Percentiles rank a stretch among this genome's conserved stretches.
These are phyloP conservation scores for Boletus fagicola DNA, from an alignment of 768 basidiomycete species.

Conservation along the genomic window DNA sequence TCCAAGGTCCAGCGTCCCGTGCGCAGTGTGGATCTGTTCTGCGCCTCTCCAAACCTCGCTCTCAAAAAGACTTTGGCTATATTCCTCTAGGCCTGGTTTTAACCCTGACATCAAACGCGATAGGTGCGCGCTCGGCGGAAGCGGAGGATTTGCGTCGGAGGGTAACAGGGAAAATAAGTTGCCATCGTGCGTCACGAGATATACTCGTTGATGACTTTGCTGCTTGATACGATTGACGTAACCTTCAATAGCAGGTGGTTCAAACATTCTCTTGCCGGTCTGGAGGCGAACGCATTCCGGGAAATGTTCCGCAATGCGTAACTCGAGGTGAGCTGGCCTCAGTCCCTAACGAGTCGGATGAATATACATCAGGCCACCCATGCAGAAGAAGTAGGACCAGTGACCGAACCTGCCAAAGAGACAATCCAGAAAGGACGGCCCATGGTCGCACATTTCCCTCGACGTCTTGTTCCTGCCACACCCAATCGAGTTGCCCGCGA, in stretches of 20 bases:
- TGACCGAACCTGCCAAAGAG: slow-evolving; percentile 61
- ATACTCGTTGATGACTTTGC: slow-evolving; percentile 57
- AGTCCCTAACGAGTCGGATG: slow-evolving; percentile 30
- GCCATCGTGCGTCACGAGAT: slow-evolving; percentile 71
- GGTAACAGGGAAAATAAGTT: slow-evolving; percentile 61
- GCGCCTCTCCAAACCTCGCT: slow-evolving; percentile 62
- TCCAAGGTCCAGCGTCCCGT: slow-evolving; percentile 73
- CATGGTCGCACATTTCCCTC: slow-evolving; percentile 62
- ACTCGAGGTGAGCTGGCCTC: slow-evolving; percentile 58
- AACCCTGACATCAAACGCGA: slow-evolving; percentile 30
- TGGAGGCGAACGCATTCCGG: slow-evolving; percentile 44
- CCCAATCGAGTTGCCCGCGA: slow-evolving; percentile 79
- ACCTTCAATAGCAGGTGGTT: slow-evolving; percentile 85
- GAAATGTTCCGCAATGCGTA: slow-evolving; percentile 72
- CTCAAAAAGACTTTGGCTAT: slow-evolving; percentile 40
- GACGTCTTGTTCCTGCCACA: slow-evolving; percentile 69
- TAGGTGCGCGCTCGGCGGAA: slow-evolving; percentile 55
- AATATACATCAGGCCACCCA: slow-evolving; percentile 13
- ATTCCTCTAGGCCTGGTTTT: slow-evolving; percentile 27
- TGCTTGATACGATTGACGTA: slow-evolving; percentile 73
- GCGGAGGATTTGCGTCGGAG: slow-evolving; percentile 60
- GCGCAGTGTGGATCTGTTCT: slow-evolving; percentile 59
- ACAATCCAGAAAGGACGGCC: slow-evolving; percentile 74
- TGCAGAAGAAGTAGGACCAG: background rate
- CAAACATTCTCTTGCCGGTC: slow-evolving; percentile 49